Base-by-base conservation (phyloP, 169 alveolate genomes). In the Cryptosporidium parvum region DNA sequence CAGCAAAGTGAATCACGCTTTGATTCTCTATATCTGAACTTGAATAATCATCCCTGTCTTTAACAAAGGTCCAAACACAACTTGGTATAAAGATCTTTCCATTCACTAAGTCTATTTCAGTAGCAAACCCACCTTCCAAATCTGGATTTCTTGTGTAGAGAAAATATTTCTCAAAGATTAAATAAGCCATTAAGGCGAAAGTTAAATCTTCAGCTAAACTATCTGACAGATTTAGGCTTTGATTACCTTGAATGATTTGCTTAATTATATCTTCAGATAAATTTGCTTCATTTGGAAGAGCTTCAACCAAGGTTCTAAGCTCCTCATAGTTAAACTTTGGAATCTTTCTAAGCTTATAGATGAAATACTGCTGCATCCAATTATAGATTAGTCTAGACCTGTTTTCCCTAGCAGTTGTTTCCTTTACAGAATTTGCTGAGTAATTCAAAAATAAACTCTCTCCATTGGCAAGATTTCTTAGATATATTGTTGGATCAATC, bases 121-220 rank as follows among this genome's bases (percentile, higher is more conserved):
- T 37, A 33, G 69, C 70, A 39, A 73, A 73, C 18, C 44, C 10
- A 3, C 48, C 39, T 10, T 58, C 70, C 12, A 73, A 42, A 12
- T 73, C 86, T 0, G 39, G n/a, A 42, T n/a, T 21, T 42, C 58
- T 73, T 23, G 62, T 70, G 53, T 26, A 42, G 23, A 73, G 21
- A n/a, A 73, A 73, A 70, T 29, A 56, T 59, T 73, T 73, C 31
- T 73, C 86, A 42, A 29, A 73, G 58, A 73, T 35, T 70, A 56
- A 53, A 26, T 56, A 73, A 14, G 72, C 62, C 1, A 29, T 53
- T 26, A 73, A 12, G 4, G 86, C 86, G 18, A 9, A 21, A 9
- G 51, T 35, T n/a, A 73, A 59, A 12, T 37, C 44, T 29, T 42
- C 61, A 21, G 16, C 18, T 9, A 31, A 44, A 14, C 14, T 16